phyloP scores from a whole-genome alignment of 148 eudicot species.

The Rhododendron kiyosumense region DNA sequence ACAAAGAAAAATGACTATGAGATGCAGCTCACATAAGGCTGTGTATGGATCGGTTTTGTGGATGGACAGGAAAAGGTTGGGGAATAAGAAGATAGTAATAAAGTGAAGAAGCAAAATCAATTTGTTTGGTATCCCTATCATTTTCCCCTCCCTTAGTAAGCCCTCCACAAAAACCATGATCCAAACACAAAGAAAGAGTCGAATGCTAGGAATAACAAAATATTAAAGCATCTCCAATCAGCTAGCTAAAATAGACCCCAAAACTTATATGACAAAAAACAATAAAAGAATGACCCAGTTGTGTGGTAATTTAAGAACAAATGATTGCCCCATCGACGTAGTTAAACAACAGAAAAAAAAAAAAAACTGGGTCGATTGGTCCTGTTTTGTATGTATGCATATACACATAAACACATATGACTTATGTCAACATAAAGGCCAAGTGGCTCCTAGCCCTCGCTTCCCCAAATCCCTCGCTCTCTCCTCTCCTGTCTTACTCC shows the following conservation, averaged over 20 bases:
- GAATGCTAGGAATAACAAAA: background rate
- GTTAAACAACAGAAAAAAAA: background rate
- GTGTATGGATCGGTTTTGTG: background rate
- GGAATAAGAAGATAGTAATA: background rate
- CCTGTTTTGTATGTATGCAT: background rate
- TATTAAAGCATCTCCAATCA: background rate
- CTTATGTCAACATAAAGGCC: background rate
- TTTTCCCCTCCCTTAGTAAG: background rate
- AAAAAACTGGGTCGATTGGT: no score
- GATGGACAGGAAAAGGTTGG: background rate
- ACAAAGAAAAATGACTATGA: background rate
- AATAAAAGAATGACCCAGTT: background rate
- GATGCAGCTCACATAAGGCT: slow-evolving; percentile 10
- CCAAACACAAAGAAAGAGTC: background rate
- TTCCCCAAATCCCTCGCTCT: background rate
- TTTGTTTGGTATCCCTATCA: background rate
- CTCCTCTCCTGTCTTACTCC: background rate
- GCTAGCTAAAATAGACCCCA: background rate
- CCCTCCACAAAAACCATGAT: background rate
- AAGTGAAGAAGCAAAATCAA: background rate
- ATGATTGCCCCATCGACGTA: background rate
- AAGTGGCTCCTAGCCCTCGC: background rate
- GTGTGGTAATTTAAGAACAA: background rate
- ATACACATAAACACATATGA: background rate
- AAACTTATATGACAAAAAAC: background rate